Conservation (phyloP, 2,329 filamentous ascomycete species). For the Fusarium luffae region DNA sequence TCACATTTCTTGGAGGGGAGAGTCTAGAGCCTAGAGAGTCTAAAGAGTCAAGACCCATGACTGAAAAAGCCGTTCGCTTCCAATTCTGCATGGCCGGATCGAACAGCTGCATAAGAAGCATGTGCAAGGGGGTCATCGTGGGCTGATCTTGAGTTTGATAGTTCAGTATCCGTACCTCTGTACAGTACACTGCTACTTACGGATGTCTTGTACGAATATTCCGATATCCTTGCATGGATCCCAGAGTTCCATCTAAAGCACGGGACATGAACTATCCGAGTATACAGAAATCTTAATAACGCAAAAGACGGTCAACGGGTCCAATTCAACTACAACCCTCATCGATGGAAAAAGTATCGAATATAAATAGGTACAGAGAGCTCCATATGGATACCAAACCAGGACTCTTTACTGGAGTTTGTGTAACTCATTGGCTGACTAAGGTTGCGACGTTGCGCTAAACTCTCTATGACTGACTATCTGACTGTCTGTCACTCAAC, state of each 20-base stretch:
- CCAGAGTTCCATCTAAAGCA: conserved; percentile 2
- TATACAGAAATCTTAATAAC: neutral
- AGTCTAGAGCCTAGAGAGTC: neutral
- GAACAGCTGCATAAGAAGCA: conserved; percentile 33
- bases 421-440: neutral
- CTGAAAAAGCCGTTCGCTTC: conserved; percentile 23
- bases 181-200: neutral
- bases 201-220: neutral
- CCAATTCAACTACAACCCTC: neutral
- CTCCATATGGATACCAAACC: neutral
- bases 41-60: conserved; percentile 19
- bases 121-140: conserved; percentile 29
- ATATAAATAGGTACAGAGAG: neutral
- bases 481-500: neutral
- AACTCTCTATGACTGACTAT: neutral
- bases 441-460: neutral
- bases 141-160: conserved; percentile 28
- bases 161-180: neutral
- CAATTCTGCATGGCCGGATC: conserved; percentile 22
- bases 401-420: neutral
- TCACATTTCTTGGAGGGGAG: conserved; percentile 28
- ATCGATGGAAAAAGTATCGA: neutral
- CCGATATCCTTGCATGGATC: neutral
- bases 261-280: neutral
- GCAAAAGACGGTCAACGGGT: conserved; percentile 8